Base-by-base conservation (phyloP, 768 basidiomycete species). In the Russula abietina region DNA sequence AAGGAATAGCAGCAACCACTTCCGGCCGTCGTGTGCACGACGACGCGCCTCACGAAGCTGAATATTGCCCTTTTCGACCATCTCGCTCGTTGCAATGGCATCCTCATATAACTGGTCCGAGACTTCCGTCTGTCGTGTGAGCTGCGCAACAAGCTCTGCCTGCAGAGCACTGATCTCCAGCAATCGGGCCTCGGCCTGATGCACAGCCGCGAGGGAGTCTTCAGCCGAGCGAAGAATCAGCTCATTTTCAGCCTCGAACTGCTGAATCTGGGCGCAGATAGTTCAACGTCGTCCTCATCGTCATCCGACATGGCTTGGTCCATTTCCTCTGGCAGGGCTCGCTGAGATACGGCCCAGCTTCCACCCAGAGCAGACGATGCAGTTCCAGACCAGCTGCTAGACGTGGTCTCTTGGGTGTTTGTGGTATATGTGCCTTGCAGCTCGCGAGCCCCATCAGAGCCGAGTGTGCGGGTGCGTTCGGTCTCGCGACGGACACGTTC, bases 71-170 rank as follows among this genome's bases (percentile, higher is more conserved):
- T 89, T 90, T 68, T 90, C 89, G 43, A 98, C 87, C 52, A 86
- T 89, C 9, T 84, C 86, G 12, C 91, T 88, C 32, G 90, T 91
- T 2, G 88, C 84, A 58, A 97, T 87, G 10, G 93, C 95, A 70
- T 99, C 96, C 68, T 97, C 93, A 71, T 93, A 97, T 64, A 99
- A 76, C 73, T 92, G 86, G 70, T 98, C 95, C 11, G 94, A 93
- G 67, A 94, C 74, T 76, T 95, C 95, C 2, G 89, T 89, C 79
- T 99, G 97, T 69, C 79, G 82, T 39, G 89, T 88, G 45, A 99
- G 80, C 71, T 98, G 93, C 16, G 83, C 78, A 55, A 97, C 85
- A 67, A 99, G 80, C 73, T 98, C 91, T 76, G 90, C 87, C 78
- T 99, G 97, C 61, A 99, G 76, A 46, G 89, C 82, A 69, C 91